A percentile compares a stretch with the other conserved stretches of the same genome.
Evolutionary conservation across 768 basidiomycete species (phyloP).

Genomic region (Stropharia rugosoannulata): DNA sequence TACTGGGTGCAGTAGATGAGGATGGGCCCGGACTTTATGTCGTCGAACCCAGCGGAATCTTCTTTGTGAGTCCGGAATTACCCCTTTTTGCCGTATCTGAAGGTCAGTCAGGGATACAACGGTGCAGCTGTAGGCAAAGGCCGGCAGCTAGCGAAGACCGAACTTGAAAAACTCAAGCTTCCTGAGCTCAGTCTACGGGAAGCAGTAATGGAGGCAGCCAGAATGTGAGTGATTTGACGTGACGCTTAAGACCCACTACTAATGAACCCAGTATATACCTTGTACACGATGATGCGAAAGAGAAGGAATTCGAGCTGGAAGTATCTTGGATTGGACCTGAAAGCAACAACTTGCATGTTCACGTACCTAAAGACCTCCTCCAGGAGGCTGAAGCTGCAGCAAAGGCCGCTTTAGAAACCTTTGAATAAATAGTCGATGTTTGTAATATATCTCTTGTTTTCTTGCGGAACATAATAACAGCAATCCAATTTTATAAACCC

Average conservation of each 20-base stretch:
- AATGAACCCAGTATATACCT: constrained; percentile 76
- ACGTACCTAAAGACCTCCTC: constrained; percentile 83
- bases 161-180: constrained; percentile 93
- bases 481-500: constrained; percentile 11
- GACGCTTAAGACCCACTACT: neutral
- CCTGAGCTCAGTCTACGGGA: constrained; percentile 77
- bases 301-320: constrained; percentile 98
- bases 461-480: constrained; percentile 10
- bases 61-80: constrained; percentile 57
- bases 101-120: constrained; percentile 73
- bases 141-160: constrained; percentile 96
- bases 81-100: neutral
- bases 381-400: constrained; percentile 87
- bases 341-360: constrained; percentile 73
- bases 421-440: constrained; percentile 35
- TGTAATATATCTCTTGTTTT: constrained; percentile 17
- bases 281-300: constrained; percentile 96
- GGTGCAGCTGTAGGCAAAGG: constrained; percentile 98
- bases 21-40: constrained; percentile 84
- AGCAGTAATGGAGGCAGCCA: constrained; percentile 89
- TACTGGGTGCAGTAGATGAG: constrained; percentile 88
- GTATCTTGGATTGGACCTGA: constrained; percentile 95
- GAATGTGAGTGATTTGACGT: constrained; percentile 69
- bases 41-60: constrained; percentile 93
- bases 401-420: constrained; percentile 75